Base-by-base conservation (phyloP, 179 eudicot genomes). In the Drosera spatulata region DNA sequence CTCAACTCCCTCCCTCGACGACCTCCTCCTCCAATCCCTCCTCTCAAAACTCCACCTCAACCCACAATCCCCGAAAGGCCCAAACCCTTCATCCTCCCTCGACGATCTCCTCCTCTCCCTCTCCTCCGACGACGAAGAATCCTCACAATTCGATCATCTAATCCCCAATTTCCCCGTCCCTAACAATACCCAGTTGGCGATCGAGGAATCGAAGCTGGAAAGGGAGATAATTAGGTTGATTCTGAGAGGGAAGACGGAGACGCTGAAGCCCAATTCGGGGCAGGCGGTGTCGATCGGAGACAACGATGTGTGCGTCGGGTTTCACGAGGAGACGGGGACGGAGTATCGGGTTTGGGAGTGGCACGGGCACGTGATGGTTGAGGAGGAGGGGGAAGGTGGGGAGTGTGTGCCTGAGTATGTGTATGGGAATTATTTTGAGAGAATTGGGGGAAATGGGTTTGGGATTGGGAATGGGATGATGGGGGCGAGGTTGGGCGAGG, bases 301-400 rank as follows among this genome's bases (percentile, higher is more conserved):
- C 8, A 89, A 93, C 51, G 87, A 93, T 69, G 75, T 93, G 41
- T 93, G 96, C 47, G 86, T 93, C 2, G 99, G 96, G 51, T 93
- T 80, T 75, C 95, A 89, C 37, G 79, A 77, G 66, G 95, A 88
- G 15, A 40, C 50, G 1, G 95, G 74, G 14, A 80, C 96, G 50
- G 89, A 83, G 58, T 88, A 88, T 55, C 83, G 99, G 66, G 99
- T 93, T 50, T 93, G 99, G 96, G 96, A 93, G 73, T 93, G 99
- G 96, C 99, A 93, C 42, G 99, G 96, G 0, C 99, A 93, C 76
- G 70, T 88, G 0, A 93, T 93, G 99, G 12, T 93, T 75, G 89
- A 88, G 64, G 96, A 93, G 71, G 97, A 86, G 52, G 88, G 84
- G 41, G 76, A 82, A 47, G 99, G 94, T 72, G 58, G 65, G 75